These are phyloP conservation scores for Leccinum boreale DNA, from an alignment of 768 basidiomycete species.

Conservation along the genomic window DNA sequence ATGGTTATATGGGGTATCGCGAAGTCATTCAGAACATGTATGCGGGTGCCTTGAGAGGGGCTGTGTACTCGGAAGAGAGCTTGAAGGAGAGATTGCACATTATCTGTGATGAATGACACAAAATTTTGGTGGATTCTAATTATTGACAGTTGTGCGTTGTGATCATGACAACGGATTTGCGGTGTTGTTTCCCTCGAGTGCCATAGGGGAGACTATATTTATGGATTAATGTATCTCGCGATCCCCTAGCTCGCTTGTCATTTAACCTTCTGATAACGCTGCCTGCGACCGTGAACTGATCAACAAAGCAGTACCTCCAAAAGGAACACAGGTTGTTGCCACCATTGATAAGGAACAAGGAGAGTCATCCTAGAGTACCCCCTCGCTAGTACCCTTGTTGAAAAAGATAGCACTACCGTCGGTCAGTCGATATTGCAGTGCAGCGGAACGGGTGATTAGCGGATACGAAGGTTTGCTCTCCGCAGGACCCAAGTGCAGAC, in stretches of 20 bases:
- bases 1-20: conserved; percentile 71
- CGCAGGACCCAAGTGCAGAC: conserved; percentile 56
- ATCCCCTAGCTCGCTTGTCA: neutral
- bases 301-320: neutral
- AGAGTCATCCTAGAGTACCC: conserved; percentile 46
- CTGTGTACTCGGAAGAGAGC: conserved; percentile 33
- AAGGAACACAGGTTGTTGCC: neutral
- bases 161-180: neutral
- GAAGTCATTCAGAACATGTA: conserved; percentile 56
- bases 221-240: neutral
- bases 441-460: conserved; percentile 47
- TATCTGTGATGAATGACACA: conserved; percentile 30
- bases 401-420: conserved; percentile 68
- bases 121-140: neutral
- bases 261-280: neutral
- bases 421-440: conserved; percentile 69
- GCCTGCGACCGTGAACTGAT: neutral
- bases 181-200: neutral
- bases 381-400: conserved; percentile 65
- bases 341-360: neutral
- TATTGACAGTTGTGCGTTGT: neutral
- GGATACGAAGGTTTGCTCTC: conserved; percentile 32
- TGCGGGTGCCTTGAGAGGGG: conserved; percentile 33
- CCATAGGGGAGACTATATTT: neutral
- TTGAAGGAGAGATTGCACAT: conserved; percentile 40